Evolutionary conservation across 2,329 filamentous ascomycete species (phyloP).

Genomic region (Phialophora macrospora): DNA sequence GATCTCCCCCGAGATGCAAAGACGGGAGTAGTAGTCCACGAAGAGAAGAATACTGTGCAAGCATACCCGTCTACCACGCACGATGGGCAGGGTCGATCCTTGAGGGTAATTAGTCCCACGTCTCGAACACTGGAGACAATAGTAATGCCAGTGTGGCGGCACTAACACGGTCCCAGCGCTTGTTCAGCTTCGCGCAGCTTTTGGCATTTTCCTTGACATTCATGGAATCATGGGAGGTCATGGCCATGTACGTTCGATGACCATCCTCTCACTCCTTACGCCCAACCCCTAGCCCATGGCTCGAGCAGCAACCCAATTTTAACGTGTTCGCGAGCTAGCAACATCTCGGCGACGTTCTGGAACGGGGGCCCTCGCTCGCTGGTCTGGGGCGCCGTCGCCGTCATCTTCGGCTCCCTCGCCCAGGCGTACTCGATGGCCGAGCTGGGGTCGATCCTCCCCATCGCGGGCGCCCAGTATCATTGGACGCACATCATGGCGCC

Average conservation of each 20-base stretch:
- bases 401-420: constrained; percentile 42
- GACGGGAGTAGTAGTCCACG: background rate
- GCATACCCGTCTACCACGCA: constrained; percentile 20
- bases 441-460: constrained; percentile 49
- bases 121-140: no score
- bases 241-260: constrained; percentile 30
- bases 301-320: background rate
- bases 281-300: no score
- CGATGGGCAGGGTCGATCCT: constrained; percentile 8
- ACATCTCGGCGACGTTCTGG: constrained; percentile 39
- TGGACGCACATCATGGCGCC: constrained; percentile 48
- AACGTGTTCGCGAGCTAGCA: constrained; percentile 15
- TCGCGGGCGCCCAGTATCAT: constrained; percentile 52
- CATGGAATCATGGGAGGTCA: constrained; percentile 36
- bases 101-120: constrained; percentile 11
- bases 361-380: constrained; percentile 45
- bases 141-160: background rate
- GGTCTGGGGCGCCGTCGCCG: constrained; percentile 44
- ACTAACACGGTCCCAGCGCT: constrained; percentile 13
- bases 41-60: constrained; percentile 24
- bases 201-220: constrained; percentile 37
- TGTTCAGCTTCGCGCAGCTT: constrained; percentile 36
- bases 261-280: no score
- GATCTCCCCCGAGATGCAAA: constrained; percentile 22
- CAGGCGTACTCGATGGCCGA: constrained; percentile 48